Base-by-base conservation (phyloP, 192 early-diverging fungal species). In the Geranomyces variabilis region DNA sequence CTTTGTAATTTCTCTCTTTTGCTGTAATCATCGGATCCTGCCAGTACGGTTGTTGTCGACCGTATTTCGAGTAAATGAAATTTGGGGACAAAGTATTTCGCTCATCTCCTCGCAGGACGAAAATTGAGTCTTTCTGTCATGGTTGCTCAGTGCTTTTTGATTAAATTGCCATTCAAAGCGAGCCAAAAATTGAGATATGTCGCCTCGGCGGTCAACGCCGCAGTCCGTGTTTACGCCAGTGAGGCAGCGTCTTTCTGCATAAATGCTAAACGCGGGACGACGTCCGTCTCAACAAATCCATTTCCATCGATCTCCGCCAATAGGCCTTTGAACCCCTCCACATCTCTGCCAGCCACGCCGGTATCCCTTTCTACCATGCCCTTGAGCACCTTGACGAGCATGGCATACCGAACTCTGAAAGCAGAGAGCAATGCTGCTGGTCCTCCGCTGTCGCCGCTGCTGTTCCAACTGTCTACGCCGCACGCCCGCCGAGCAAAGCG, bases 331-430 rank as follows among this genome's bases (percentile, higher is more conserved):
- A 69, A 69, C 51, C 51, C 51, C 19, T 26, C 51, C 4, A 26
- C 51, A 26, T 26, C n/a, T 17, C 28, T 17, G 3, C 31, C 28
- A 5, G 15, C 58, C 5, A 41, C 44, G 33, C 33, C 21, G 13
- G n/a, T 13, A 41, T 3, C 24, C n/a, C 45, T 17, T 24, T 70
- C 69, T 14, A 61, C 36, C 69, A 70, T 61, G n/a, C 57, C 69
- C 17, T 57, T 17, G 19, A 70, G 41, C 1, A 70, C 55, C 45
- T 70, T 70, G 30, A 70, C 44, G 3, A 70, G 59, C 69, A 70
- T 61, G 30, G 24, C 69, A 15, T 31, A 48, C 41, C 69, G 69
- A 5, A 61, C 7, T 26, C 57, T 17, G 31, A 70, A 70, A 0
- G 33, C 69, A 24, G 19, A 33, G 17, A 70, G 69, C 36, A 61